Percentiles rank a stretch among this genome's conserved stretches.
phyloP scores from a whole-genome alignment of 2,329 filamentous ascomycete species.

The Rhinocladiella mackenziei region DNA sequence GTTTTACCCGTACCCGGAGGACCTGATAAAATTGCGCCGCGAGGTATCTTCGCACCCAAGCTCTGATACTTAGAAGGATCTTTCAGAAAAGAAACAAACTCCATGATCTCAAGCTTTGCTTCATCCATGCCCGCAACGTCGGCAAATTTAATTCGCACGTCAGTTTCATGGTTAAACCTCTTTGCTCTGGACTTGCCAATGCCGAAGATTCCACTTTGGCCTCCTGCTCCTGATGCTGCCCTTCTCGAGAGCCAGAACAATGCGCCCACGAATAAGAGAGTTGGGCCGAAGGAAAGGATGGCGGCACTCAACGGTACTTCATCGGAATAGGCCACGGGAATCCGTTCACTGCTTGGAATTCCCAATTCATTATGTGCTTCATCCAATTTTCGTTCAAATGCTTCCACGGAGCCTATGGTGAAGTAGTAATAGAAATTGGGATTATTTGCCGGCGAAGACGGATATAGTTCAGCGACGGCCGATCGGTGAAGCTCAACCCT shows the following conservation, averaged over 20 bases:
- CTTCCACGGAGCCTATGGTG: conserved; percentile 89
- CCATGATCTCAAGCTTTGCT: conserved; percentile 97
- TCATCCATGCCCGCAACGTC: conserved; percentile 98
- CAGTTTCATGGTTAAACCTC: conserved; percentile 94
- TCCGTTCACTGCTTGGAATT: conserved; percentile 82
- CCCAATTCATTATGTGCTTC: conserved; percentile 81
- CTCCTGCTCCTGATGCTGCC: conserved; percentile 63
- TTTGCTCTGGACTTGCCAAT: conserved; percentile 95
- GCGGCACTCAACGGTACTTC: conserved; percentile 70
- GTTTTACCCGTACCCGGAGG: conserved; percentile 98
- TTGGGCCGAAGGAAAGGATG: conserved; percentile 78
- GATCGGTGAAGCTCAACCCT: conserved; percentile 76
- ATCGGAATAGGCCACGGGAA: conserved; percentile 81
- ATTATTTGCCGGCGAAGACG: conserved; percentile 66
- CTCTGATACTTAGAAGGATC: conserved; percentile 88
- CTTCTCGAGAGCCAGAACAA: conserved; percentile 75
- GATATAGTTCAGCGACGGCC: conserved; percentile 66
- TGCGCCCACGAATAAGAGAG: conserved; percentile 76
- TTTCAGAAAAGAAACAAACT: conserved; percentile 96
- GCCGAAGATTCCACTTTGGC: conserved; percentile 78
- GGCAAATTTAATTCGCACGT: conserved; percentile 93
- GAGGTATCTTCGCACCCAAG: conserved; percentile 94
- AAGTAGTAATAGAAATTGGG: conserved; percentile 83
- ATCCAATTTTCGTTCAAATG: conserved; percentile 84
- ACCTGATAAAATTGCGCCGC: conserved; percentile 93